Evolutionary conservation across 139 green algal species (phyloP).

Genomic region (Trebouxia sp.): DNA sequence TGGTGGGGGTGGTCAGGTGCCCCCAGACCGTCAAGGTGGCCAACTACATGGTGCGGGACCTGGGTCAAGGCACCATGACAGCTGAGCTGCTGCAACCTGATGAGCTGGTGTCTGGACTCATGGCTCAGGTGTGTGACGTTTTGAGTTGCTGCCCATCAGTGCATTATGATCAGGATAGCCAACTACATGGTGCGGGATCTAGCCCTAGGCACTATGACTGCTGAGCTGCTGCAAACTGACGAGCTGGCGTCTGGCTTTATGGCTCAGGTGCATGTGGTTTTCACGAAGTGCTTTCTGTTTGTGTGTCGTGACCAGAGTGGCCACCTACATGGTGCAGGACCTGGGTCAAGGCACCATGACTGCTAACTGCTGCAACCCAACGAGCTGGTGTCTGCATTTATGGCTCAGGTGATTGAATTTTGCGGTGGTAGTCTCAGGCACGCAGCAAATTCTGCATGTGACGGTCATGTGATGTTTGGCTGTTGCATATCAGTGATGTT

Average conservation of each 20-base stretch:
- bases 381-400: conserved; percentile 39
- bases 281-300: too few relatives aligned
- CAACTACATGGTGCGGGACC: conserved; percentile 44
- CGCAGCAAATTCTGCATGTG: too few relatives aligned
- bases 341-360: conserved; percentile 30
- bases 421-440: too few relatives aligned
- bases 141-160: too few relatives aligned
- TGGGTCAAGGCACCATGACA: conserved; percentile 34
- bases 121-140: conserved; percentile 47
- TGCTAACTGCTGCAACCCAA: conserved; percentile 42
- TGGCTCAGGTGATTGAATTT: conserved; percentile 48
- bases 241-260: conserved; percentile 42
- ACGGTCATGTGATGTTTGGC: too few relatives aligned
- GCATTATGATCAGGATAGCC: not conserved
- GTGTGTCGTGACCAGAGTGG: too few relatives aligned
- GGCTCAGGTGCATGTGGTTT: conserved; percentile 34
- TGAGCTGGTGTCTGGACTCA: conserved; percentile 47
- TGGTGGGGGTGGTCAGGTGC: conserved; percentile 38
- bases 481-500: too few relatives aligned
- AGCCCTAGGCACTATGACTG: conserved; percentile 24
- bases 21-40: conserved; percentile 37
- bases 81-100: conserved; percentile 50
- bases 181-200: conserved; percentile 40
- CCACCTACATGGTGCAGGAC: conserved; percentile 37
- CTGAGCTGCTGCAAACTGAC: conserved; percentile 43